Conservation (phyloP, 106 monocot genomes). For the Ottelia alismoides region DNA sequence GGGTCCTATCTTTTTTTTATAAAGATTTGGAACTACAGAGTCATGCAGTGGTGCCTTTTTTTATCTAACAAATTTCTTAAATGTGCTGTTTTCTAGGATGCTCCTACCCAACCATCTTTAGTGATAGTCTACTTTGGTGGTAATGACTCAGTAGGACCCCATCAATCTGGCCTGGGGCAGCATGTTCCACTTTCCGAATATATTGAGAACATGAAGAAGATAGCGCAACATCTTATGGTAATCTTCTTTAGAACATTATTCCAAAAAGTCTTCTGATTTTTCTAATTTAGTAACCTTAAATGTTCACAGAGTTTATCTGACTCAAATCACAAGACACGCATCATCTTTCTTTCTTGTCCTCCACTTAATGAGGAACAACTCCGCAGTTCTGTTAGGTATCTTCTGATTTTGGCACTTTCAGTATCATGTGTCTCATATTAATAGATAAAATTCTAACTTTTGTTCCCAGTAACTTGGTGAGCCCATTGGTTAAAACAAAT, state of each 20-base stretch:
- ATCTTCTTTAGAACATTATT: not conserved
- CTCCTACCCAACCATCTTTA: conserved; percentile 48
- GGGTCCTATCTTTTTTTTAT: too few species aligned
- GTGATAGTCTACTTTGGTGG: conserved; percentile 79
- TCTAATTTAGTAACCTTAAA: too few species aligned
- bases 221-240: conserved; percentile 60
- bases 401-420: too few species aligned
- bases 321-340: conserved; percentile 41
- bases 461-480: conserved; percentile 22
- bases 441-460: too few species aligned
- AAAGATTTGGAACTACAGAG: too few species aligned
- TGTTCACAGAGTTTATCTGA: conserved; percentile 24
- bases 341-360: conserved; percentile 63
- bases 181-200: conserved; percentile 74
- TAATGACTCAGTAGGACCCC: conserved; percentile 56
- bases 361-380: conserved; percentile 61
- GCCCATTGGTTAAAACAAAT: conserved; percentile 40
- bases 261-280: too few species aligned
- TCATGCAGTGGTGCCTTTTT: too few species aligned
- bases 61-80: too few species aligned
- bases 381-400: conserved; percentile 14
- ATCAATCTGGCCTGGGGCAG: conserved; percentile 54
- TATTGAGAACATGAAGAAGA: conserved; percentile 58
- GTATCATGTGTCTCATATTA: too few species aligned
- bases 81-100: too few species aligned